Conservation (phyloP, 768 basidiomycete genomes). For the Tulasnella sp. region DNA sequence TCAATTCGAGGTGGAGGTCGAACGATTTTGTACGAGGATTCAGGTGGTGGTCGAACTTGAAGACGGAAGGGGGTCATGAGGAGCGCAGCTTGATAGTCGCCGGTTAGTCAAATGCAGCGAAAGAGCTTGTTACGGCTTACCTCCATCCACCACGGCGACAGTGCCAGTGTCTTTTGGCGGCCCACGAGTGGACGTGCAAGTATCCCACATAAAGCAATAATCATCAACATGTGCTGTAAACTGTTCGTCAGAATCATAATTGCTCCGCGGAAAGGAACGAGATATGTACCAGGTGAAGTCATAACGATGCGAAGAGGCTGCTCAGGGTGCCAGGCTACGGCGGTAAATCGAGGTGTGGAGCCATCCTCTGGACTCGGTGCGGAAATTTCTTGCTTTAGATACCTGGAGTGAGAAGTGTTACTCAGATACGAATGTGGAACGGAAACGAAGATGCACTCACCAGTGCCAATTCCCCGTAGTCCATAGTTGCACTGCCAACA, state of each 20-base stretch:
- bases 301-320: constrained; percentile 54
- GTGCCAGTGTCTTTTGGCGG: constrained; percentile 72
- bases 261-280: neutral
- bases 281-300: constrained; percentile 51
- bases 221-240: constrained; percentile 43
- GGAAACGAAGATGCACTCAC: constrained; percentile 33
- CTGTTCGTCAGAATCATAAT: constrained; percentile 14
- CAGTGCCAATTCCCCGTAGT: constrained; percentile 93
- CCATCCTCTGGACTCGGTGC: constrained; percentile 35
- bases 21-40: constrained; percentile 59
- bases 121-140: constrained; percentile 39
- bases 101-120: neutral
- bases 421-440: neutral
- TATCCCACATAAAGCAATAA: constrained; percentile 71
- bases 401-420: constrained; percentile 41
- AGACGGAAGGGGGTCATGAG: constrained; percentile 88
- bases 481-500: constrained; percentile 79
- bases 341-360: constrained; percentile 52
- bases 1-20: constrained; percentile 22
- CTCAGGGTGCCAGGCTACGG: constrained; percentile 84
- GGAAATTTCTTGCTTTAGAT: constrained; percentile 82
- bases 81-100: constrained; percentile 45
- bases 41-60: constrained; percentile 97
- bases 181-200: constrained; percentile 47
- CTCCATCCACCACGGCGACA: constrained; percentile 83